Evolutionary conservation across 2,329 filamentous ascomycete genomes (phyloP), one percentile per base, ranked within the genome.

Genomic region (Pseudogymnoascus sp.): DNA sequence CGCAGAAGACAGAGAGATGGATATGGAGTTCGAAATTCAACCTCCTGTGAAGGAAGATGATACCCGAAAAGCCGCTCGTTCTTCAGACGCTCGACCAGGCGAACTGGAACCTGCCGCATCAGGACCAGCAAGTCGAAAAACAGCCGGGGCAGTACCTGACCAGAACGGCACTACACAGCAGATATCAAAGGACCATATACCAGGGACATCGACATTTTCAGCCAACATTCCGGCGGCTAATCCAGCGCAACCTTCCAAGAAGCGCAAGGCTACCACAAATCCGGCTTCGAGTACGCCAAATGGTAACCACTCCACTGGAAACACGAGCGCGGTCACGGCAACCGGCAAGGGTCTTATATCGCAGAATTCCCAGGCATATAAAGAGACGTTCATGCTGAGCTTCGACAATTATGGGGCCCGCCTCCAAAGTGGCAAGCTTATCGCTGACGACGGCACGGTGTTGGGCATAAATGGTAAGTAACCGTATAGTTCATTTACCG

Each of bases 1-100:
- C 76, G 93, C 94, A 59, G 94, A 99, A 77, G 90, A 93, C 76
- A 90, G 84, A 76, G 93, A 97, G 75, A 81, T 92, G 68, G 93
- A 97, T 71, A 86, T 90, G 75, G 94, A 97, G 73, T 91, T 92
- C 74, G 93, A 97, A 71, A 83, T 81, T 73, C 78, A 81, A 71
- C 74, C 78, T 61, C 76, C 82, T 68, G 79, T 80, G 71, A 81
- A 84, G 68, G 81, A 84, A 13, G 78, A 78, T 62, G 82, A 84
- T 65, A 69, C 78, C 61, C 85, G 85, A 72, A 88, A 87, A 72
- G 73, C 78, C 38, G 79, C 80, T 69, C 78, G 78, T 69, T 64
- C 74, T 74, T 65, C 71, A 70, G 69, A 69, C 38, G 39, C 58
- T 41, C 35, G 66, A 33, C 42, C 61, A 36, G 60, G 48, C 13